Conservation (phyloP, 306 rosid genomes). For the Casuarina equisetifolia region DNA sequence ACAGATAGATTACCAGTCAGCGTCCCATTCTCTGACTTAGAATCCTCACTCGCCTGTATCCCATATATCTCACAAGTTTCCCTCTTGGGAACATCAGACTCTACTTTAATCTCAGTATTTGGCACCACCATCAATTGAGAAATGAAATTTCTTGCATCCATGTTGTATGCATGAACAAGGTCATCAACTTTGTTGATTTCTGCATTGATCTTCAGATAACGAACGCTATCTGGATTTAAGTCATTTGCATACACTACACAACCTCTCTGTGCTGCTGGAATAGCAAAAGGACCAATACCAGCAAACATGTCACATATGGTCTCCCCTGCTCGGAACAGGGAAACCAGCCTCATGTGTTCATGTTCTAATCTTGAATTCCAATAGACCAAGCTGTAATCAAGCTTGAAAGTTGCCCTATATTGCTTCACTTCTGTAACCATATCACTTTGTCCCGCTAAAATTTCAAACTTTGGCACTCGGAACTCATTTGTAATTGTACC, state of each 20-base stretch:
- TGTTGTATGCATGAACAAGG: constrained; percentile 55
- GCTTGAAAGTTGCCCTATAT: constrained; percentile 84
- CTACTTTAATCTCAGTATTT: constrained; percentile 38
- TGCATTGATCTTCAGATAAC: constrained; percentile 78
- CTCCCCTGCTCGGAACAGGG: constrained; percentile 78
- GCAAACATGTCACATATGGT: constrained; percentile 89
- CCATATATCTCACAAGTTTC: constrained; percentile 39
- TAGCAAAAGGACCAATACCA: constrained; percentile 95
- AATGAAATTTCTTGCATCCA: constrained; percentile 89
- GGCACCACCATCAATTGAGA: constrained; percentile 64
- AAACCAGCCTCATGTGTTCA: constrained; percentile 85
- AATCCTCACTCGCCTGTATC: constrained; percentile 33
- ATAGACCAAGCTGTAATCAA: constrained; percentile 88
- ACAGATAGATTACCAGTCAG: constrained; percentile 42
- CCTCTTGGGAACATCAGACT: constrained; percentile 20
- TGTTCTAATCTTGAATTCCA: constrained; percentile 99
- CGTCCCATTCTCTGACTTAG: constrained; percentile 42
- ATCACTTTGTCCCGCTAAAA: constrained; percentile 73
- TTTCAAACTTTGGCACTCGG: constrained; percentile 88
- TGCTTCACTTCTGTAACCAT: constrained; percentile 95
- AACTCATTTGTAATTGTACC: constrained; percentile 85
- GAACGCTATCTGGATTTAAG: constrained; percentile 81
- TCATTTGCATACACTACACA: constrained; percentile 92
- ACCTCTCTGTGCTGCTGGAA: constrained; percentile 95
- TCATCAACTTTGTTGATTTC: constrained; percentile 72